Evolutionary conservation across 2,329 filamentous ascomycete species (phyloP), one percentile per base, ranked within the genome.

Genomic region (Allantophomopsis cytisporea): DNA sequence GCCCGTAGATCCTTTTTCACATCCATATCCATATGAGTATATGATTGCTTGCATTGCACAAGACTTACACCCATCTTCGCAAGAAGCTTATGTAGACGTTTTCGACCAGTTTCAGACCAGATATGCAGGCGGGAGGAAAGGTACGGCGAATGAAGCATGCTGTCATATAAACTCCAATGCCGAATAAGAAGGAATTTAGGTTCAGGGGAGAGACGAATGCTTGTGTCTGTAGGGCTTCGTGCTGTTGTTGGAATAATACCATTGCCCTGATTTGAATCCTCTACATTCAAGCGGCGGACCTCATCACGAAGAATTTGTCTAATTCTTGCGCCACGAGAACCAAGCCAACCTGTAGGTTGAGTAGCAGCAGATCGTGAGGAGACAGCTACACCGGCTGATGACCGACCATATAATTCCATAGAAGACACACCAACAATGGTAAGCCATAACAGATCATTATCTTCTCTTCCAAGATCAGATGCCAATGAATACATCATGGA

Each of bases 1-100:
- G 84, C 76, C 33, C 89, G 78, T 21, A 96, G 63, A 21, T 85
- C 84, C 5, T 85, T 80, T 61, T 96, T 98, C 28, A 98, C 66
- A 59, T 94, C 80, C 78, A 95, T 93, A 60, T 96, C 89, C 88
- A 98, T 96, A 59, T 98, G 91, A 0, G 87, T 86, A 56, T 96
- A 98, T 55, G 79, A 89, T 60, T 96, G 91, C 52, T 86, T 88
- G 62, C 88, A 94, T 61, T 98, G 89, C 5, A 81, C 82, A 31
- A 96, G 66, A 53, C 85, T 94, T 40, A 98, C 84, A 23, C 91
- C 91, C 89, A 98, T 98, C 60, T 96, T 98, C 34, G 91, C 91
- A 2, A 98, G 71, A 1, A 98, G 71, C 56, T 96, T 96, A 59
- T 95, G 85, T 15, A 98, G 66, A 38, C 89, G 76, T 57, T 93